phyloP scores from a whole-genome alignment of 257 asterid species.

The Gentiana macrophylla region DNA sequence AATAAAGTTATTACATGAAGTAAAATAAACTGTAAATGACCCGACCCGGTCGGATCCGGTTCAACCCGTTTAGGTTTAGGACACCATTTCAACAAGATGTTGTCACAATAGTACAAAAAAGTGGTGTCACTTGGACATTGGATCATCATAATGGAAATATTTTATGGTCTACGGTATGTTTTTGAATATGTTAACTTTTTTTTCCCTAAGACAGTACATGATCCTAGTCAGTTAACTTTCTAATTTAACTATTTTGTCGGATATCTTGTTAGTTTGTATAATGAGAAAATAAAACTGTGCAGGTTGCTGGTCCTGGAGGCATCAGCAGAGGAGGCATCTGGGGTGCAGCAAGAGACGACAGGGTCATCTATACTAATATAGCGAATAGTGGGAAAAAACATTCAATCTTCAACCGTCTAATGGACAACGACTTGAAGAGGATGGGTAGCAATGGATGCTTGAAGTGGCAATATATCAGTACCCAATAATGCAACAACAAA shows the following conservation, averaged over 20 bases:
- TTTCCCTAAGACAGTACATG: too few species aligned
- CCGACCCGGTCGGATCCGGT: too few species aligned
- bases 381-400: slow-evolving; percentile 17
- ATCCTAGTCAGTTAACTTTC: too few species aligned
- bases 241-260: too few species aligned
- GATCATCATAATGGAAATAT: slow-evolving; percentile 21
- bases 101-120: slow-evolving; percentile 33
- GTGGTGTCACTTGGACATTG: slow-evolving; percentile 35
- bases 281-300: background rate
- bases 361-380: slow-evolving; percentile 28
- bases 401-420: slow-evolving; percentile 24
- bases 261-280: background rate
- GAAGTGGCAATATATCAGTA: slow-evolving; percentile 20
- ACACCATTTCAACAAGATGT: too few species aligned
- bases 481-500: slow-evolving; percentile 21
- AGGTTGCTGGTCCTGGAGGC: slow-evolving; percentile 41
- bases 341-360: slow-evolving; percentile 33
- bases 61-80: too few species aligned
- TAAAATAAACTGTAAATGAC: too few species aligned
- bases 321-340: slow-evolving; percentile 25
- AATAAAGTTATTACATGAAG: too few species aligned
- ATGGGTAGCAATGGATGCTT: slow-evolving; percentile 38
- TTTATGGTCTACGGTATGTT: slow-evolving; percentile 29
- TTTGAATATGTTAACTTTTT: background rate
- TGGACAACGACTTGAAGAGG: slow-evolving; percentile 27